Conservation (phyloP, 73 alveolate genomes). For the Paramecium biaurelia region DNA sequence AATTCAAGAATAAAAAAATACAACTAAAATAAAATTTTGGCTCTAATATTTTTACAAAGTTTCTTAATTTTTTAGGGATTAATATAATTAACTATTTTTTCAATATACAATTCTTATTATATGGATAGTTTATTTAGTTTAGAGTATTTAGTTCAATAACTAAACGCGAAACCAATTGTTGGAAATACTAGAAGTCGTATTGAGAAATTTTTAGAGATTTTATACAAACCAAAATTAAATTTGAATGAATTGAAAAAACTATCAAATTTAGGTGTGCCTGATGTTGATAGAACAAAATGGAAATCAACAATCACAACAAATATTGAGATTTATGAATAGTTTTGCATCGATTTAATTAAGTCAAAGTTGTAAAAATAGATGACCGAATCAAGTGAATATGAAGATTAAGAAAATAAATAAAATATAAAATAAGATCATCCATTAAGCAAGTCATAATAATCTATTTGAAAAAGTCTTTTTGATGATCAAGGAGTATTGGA, state of each 20-base stretch:
- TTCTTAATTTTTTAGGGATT: neutral
- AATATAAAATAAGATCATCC: constrained; percentile 75
- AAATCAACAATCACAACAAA: constrained; percentile 62
- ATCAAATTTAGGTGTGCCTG: constrained; percentile 83
- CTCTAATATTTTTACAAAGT: no score
- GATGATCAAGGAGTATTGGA: constrained; percentile 86
- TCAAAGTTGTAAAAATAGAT: constrained; percentile 71
- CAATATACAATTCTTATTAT: neutral
- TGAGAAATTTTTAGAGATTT: neutral
- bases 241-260: constrained; percentile 12
- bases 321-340: constrained; percentile 66
- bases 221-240: neutral
- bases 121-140: constrained; percentile 20
- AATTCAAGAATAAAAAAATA: no score
- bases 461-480: constrained; percentile 82
- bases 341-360: constrained; percentile 53
- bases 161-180: neutral
- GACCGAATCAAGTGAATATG: constrained; percentile 47
- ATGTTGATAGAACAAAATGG: constrained; percentile 87
- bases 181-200: neutral
- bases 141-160: neutral
- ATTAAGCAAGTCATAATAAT: constrained; percentile 65
- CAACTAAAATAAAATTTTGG: no score
- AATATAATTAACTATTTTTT: neutral
- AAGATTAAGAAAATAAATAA: constrained; percentile 20